A percentile compares a stretch with the other conserved stretches of the same genome.
Evolutionary conservation across 805 yeast species (phyloP).

Genomic region (Candida multigemmis): DNA sequence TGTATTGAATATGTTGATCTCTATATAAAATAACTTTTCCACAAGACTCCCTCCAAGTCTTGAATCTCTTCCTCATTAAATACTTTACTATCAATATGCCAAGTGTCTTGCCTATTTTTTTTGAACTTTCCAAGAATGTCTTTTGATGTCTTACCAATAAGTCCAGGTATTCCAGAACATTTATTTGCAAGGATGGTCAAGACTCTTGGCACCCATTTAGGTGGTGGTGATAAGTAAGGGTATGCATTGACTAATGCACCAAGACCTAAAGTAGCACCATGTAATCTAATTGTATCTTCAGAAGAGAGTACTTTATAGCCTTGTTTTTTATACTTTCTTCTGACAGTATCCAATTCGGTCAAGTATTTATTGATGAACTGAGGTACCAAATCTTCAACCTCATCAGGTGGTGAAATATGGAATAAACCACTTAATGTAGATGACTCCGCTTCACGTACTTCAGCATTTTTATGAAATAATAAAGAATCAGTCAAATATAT

Average conservation of each 20-base stretch:
- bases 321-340: slow-evolving; percentile 28
- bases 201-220: slow-evolving; percentile 76
- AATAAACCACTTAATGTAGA: slow-evolving; percentile 72
- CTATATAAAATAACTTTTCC: slow-evolving; percentile 85
- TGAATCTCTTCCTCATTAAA: slow-evolving; percentile 76
- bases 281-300: slow-evolving; percentile 43
- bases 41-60: slow-evolving; percentile 87
- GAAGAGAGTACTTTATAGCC: slow-evolving; percentile 25
- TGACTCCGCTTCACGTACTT: slow-evolving; percentile 69
- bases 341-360: slow-evolving; percentile 29
- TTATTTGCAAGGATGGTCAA: slow-evolving; percentile 62
- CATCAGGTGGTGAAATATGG: slow-evolving; percentile 48
- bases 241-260: slow-evolving; percentile 86
- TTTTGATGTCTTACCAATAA: slow-evolving; percentile 78
- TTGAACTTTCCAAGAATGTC: slow-evolving; percentile 75
- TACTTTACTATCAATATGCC: slow-evolving; percentile 79
- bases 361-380: slow-evolving; percentile 23
- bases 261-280: slow-evolving; percentile 81
- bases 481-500: slow-evolving; percentile 43
- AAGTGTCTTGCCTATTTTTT: slow-evolving; percentile 87
- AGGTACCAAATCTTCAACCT: slow-evolving; percentile 31
- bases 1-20: background rate
- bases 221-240: slow-evolving; percentile 88
- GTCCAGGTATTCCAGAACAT: slow-evolving; percentile 65
- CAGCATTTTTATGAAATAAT: slow-evolving; percentile 56